These are phyloP conservation scores for Kurtzmaniella quercitrusa DNA, from an alignment of 1,139 yeast species.

Conservation along the genomic window DNA sequence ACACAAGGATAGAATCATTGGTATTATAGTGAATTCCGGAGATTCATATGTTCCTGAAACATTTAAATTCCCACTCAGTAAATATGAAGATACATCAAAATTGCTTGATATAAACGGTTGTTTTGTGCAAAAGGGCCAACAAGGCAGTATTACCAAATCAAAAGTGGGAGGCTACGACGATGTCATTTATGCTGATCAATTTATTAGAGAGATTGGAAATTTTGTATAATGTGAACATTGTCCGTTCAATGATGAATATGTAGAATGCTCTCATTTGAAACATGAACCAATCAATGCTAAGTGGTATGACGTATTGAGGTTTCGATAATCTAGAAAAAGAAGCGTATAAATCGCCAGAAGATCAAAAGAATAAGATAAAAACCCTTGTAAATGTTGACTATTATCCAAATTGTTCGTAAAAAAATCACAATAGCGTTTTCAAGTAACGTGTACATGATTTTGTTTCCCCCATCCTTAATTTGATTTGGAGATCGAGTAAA, in stretches of 20 bases:
- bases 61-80: slow-evolving; percentile 9
- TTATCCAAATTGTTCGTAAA: slow-evolving; percentile 68
- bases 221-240: too few species aligned
- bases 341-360: slow-evolving; percentile 22
- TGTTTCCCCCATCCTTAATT: slow-evolving; percentile 22
- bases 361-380: slow-evolving; percentile 28
- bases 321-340: background rate
- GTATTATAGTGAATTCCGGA: slow-evolving; percentile 40
- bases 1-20: slow-evolving; percentile 20
- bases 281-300: too few species aligned
- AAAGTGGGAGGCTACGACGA: slow-evolving; percentile 14
- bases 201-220: slow-evolving; percentile 19
- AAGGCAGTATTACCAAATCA: slow-evolving; percentile 4
- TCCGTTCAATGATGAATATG: too few species aligned
- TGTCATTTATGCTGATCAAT: slow-evolving; percentile 24
- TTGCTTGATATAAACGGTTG: slow-evolving; percentile 15
- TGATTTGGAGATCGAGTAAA: slow-evolving; percentile 21
- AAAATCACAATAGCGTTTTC: slow-evolving; percentile 54
- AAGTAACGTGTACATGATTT: slow-evolving; percentile 34
- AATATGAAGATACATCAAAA: slow-evolving; percentile 11
- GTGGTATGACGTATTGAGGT: too few species aligned
- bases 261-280: background rate
- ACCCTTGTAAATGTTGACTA: slow-evolving; percentile 53
- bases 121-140: slow-evolving; percentile 14
- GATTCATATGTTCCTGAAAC: slow-evolving; percentile 25